These are phyloP conservation scores for Penicillium riverlandense DNA, from an alignment of 495 filamentous ascomycete genomes.

Conservation along the genomic window DNA sequence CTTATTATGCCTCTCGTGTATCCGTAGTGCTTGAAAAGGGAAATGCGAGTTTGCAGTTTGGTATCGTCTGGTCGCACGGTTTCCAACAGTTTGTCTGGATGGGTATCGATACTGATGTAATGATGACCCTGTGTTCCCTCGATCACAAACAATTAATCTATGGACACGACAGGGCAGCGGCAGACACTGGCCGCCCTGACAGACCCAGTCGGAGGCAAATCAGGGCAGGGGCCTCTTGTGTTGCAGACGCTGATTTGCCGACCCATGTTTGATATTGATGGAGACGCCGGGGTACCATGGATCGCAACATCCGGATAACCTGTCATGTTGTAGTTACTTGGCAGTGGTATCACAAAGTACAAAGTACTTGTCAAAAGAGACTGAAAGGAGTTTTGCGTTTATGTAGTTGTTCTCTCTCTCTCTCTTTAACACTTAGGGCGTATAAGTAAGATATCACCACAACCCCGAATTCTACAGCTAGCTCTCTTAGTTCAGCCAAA, in stretches of 20 bases:
- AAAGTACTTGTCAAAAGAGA: not conserved
- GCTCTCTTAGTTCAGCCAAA: not conserved
- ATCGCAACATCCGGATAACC: slow-evolving; percentile 6
- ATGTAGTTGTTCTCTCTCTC: too few species aligned
- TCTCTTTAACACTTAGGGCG: too few species aligned
- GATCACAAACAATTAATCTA: not conserved
- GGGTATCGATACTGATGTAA: slow-evolving; percentile 14
- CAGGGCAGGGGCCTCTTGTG: slow-evolving; percentile 1
- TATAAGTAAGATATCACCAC: too few species aligned
- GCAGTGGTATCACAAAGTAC: not conserved
- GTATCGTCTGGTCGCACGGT: slow-evolving; percentile 8
- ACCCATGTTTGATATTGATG: slow-evolving; percentile 4
- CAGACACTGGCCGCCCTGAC: slow-evolving; percentile 1
- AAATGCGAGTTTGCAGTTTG: not conserved
- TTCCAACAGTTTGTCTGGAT: not conserved
- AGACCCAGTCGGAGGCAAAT: slow-evolving; percentile 12
- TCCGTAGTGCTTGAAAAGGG: not conserved
- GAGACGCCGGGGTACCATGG: slow-evolving; percentile 14
- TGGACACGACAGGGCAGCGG: not conserved
- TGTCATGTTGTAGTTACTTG: slow-evolving; percentile 1
- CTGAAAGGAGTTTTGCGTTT: not conserved
- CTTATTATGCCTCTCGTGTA: not conserved
- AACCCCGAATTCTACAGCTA: too few species aligned
- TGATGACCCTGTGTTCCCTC: slow-evolving; percentile 7
- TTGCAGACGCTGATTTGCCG: slow-evolving; percentile 6